phyloP scores from a whole-genome alignment of 129 eudicot genomes.

The Lactuca saligna region DNA sequence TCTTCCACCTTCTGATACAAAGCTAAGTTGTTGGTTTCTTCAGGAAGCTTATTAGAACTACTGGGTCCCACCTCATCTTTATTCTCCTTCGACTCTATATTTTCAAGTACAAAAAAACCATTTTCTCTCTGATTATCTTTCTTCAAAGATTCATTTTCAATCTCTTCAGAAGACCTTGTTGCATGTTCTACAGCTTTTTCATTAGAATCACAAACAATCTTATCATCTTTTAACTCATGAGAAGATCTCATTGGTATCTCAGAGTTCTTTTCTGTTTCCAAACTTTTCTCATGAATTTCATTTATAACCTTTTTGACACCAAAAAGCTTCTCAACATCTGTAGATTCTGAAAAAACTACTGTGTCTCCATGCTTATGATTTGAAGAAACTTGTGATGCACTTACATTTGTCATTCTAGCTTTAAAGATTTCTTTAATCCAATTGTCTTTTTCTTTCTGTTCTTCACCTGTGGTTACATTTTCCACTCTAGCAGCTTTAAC shows the following conservation, averaged over 20 bases:
- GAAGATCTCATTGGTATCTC: constrained; percentile 30
- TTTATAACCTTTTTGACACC: constrained; percentile 29
- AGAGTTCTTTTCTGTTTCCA: constrained; percentile 35
- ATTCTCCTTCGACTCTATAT: constrained; percentile 20
- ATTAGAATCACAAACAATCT: constrained; percentile 16
- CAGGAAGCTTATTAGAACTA: constrained; percentile 10
- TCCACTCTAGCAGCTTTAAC: constrained; percentile 39
- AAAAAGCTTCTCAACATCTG: constrained; percentile 27
- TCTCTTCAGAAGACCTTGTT: constrained; percentile 30
- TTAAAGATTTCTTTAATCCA: constrained; percentile 32
- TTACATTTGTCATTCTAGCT: background rate
- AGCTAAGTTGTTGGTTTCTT: constrained; percentile 22
- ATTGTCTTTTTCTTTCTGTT: constrained; percentile 31
- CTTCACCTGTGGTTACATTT: constrained; percentile 26
- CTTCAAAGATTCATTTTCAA: constrained; percentile 24
- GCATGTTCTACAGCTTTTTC: constrained; percentile 22
- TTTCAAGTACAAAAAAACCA: constrained; percentile 28
- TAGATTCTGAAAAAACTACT: constrained; percentile 19
- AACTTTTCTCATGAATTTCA: constrained; percentile 28
- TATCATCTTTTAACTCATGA: constrained; percentile 20
- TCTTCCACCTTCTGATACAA: constrained; percentile 33
- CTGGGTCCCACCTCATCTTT: constrained; percentile 16
- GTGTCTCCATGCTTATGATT: constrained; percentile 17
- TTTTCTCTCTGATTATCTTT: constrained; percentile 30
- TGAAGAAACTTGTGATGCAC: constrained; percentile 19